Conservation (phyloP, 257 asterid genomes). For the Plantago ovata region DNA sequence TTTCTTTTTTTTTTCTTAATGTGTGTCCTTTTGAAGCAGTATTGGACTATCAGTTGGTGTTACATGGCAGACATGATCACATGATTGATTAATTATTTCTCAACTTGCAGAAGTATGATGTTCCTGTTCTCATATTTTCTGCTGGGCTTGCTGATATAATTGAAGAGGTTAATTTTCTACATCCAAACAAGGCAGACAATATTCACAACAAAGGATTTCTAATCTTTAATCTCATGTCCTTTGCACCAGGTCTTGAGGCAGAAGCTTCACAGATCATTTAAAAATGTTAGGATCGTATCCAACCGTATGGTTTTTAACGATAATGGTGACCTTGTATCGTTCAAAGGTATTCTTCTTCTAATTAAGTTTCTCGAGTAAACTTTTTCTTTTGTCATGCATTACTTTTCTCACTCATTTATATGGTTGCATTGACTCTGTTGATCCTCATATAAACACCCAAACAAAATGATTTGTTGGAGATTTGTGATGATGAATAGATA, state of each 20-base stretch:
- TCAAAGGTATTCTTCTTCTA: constrained; percentile 46
- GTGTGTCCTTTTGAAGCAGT: background rate
- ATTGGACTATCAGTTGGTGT: constrained; percentile 5
- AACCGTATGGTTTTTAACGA: constrained; percentile 83
- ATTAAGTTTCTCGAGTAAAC: constrained; percentile 9
- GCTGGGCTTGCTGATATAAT: constrained; percentile 95
- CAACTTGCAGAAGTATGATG: constrained; percentile 59
- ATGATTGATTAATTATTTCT: constrained; percentile 17
- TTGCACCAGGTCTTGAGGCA: constrained; percentile 73
- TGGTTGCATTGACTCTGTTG: constrained; percentile 4
- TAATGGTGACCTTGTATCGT: constrained; percentile 62
- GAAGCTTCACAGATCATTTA: constrained; percentile 78
- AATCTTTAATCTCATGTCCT: constrained; percentile 28
- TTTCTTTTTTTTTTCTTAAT: too few species aligned
- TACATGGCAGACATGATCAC: constrained; percentile 19
- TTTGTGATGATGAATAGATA: background rate
- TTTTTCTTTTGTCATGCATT: constrained; percentile 1
- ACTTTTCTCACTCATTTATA: constrained; percentile 1
- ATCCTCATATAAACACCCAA: background rate
- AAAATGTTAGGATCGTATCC: constrained; percentile 78
- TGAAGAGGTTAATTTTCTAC: constrained; percentile 70
- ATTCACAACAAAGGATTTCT: background rate
- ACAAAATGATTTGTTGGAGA: constrained; percentile 4
- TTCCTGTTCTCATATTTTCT: constrained; percentile 89
- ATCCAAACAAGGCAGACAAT: constrained; percentile 9